Conservation (phyloP, 2,329 filamentous ascomycete species). For the Botrytis fragariae region DNA sequence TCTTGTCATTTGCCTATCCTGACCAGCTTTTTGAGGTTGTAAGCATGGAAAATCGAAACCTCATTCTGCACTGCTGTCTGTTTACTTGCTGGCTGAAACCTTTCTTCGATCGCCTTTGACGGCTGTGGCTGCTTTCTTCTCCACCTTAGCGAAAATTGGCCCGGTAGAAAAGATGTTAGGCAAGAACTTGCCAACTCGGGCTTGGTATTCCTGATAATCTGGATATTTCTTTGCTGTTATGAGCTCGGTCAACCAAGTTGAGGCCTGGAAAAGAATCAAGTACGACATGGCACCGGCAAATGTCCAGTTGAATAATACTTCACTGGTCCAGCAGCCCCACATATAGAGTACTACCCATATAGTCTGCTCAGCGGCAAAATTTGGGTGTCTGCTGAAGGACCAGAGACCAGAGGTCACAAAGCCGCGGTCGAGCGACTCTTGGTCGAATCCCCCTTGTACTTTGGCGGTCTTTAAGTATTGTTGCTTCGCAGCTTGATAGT, state of each 20-base stretch:
- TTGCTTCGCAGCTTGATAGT: slow-evolving; percentile 78
- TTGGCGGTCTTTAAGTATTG: slow-evolving; percentile 71
- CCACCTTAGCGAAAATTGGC: background rate
- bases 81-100: background rate
- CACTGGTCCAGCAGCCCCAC: slow-evolving; percentile 77
- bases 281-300: slow-evolving; percentile 67
- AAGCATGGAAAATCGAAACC: background rate
- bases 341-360: slow-evolving; percentile 88
- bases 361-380: slow-evolving; percentile 88
- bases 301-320: slow-evolving; percentile 75
- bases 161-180: slow-evolving; percentile 46
- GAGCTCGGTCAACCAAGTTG: slow-evolving; percentile 81
- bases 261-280: slow-evolving; percentile 81
- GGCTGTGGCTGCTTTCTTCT: slow-evolving; percentile 12
- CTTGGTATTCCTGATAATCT: slow-evolving; percentile 83
- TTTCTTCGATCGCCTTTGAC: background rate
- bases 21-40: background rate
- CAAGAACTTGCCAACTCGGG: slow-evolving; percentile 77
- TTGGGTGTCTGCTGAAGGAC: slow-evolving; percentile 87
- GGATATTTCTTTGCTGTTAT: slow-evolving; percentile 82
- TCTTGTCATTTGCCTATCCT: background rate
- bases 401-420: slow-evolving; percentile 84
- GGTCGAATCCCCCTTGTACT: slow-evolving; percentile 61
- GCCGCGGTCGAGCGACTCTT: slow-evolving; percentile 81
- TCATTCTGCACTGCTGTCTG: slow-evolving; percentile 2